Conservation (phyloP, 306 rosid species). For the Cucurbita argyrosperma region DNA sequence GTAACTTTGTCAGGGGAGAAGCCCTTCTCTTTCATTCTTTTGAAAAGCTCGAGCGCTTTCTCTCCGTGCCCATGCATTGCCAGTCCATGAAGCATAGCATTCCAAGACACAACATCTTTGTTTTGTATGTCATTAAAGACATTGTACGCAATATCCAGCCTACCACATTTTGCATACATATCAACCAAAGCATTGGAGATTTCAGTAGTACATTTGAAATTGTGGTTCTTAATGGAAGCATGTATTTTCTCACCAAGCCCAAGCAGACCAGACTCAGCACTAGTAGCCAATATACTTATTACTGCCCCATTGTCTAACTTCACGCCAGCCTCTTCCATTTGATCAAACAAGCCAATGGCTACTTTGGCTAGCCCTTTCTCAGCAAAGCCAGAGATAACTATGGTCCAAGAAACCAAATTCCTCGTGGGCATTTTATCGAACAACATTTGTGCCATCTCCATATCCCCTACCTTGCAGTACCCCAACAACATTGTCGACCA, state of each 20-base stretch:
- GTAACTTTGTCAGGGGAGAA: slow-evolving; percentile 56
- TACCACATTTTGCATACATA: slow-evolving; percentile 78
- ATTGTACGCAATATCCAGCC: slow-evolving; percentile 34
- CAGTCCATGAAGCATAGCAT: slow-evolving; percentile 66
- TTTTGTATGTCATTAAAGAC: slow-evolving; percentile 29
- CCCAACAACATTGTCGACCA: slow-evolving; percentile 70
- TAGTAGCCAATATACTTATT: slow-evolving; percentile 51
- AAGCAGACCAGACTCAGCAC: slow-evolving; percentile 63
- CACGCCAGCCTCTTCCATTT: slow-evolving; percentile 49
- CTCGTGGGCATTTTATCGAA: slow-evolving; percentile 57
- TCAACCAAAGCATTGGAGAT: slow-evolving; percentile 65
- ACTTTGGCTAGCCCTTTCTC: slow-evolving; percentile 45
- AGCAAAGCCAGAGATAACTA: slow-evolving; percentile 70
- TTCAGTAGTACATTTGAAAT: slow-evolving; percentile 38
- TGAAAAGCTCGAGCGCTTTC: slow-evolving; percentile 55
- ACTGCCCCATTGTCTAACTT: slow-evolving; percentile 44
- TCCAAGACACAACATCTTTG: slow-evolving; percentile 71
- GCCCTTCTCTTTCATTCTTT: slow-evolving; percentile 46
- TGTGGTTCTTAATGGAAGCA: slow-evolving; percentile 27
- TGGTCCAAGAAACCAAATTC: slow-evolving; percentile 66
- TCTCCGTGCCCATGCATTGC: slow-evolving; percentile 67
- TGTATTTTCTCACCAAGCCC: slow-evolving; percentile 59
- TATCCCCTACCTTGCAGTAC: slow-evolving; percentile 46
- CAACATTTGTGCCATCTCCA: slow-evolving; percentile 65
- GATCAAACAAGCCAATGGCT: slow-evolving; percentile 38